Base-by-base conservation (phyloP, 495 filamentous ascomycete genomes). In the Amniculicola lignicola region DNA sequence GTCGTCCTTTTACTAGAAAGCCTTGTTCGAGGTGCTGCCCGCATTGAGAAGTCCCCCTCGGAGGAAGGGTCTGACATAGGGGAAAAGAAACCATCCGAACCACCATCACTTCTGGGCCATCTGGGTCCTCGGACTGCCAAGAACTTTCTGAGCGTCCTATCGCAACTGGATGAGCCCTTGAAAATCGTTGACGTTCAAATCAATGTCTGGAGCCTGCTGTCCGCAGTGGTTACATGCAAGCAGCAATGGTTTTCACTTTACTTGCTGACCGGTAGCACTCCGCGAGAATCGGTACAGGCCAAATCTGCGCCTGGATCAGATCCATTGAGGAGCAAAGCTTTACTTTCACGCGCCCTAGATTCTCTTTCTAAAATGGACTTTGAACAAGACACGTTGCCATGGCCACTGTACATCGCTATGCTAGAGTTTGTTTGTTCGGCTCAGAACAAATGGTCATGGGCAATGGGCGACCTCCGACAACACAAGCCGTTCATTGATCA, bases 211-310 rank as follows among this genome's bases (percentile, higher is more conserved):
- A 81, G 77, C 45, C 81, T 99, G 51, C 82, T 96, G 27, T 86
- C 92, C 23, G 84, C 83, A n/a, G 82, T 96, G 40, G 79, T 97
- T 40, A 87, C 88, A 63, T 90, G 88, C 64, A 84, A 89, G 48
- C 93, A 99, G 59, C 90, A 95, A 65, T 97, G 94, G 85, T 85
- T 99, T 73, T 84, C 92, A 0, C 89, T 95, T 38, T 92, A 89
- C 65, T 78, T 97, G 43, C 82, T 97, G 22, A 95, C 91, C 3
- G 93, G 93, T 21, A 84, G 83, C 54, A 88, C 88, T 0, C 88
- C 93, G 14, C 80, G 83, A 45, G 81, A 91, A 42, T 80, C 83
- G 1, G 67, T 89, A 59, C 85, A 81, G 25, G 69, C 62, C 21
- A 75, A 76, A 52, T 64, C 64, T n/a, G 59, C 63, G 41, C 69